phyloP scores from a whole-genome alignment of 306 rosid species.

The Prunus mira region DNA sequence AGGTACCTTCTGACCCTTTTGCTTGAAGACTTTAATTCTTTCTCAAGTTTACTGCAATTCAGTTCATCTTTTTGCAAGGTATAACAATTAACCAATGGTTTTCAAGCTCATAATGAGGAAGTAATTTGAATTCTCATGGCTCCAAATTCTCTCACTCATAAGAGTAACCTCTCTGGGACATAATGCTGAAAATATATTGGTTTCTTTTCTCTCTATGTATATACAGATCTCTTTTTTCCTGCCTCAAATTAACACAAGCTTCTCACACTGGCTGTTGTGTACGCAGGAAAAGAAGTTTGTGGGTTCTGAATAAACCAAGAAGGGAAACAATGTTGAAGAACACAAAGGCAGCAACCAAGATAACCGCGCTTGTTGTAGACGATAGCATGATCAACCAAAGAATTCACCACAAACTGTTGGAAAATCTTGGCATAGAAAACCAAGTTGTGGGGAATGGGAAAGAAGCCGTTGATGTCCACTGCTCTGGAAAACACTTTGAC shows the following conservation, averaged over 20 bases:
- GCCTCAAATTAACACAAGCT: not conserved
- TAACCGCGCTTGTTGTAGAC: conserved; percentile 77
- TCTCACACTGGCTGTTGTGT: not conserved
- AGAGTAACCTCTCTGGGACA: not conserved
- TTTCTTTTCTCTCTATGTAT: not conserved
- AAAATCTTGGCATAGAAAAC: conserved; percentile 44
- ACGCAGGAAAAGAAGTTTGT: not conserved
- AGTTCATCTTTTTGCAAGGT: not conserved
- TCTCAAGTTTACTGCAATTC: not conserved
- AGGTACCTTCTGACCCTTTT: conserved; percentile 1
- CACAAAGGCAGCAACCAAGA: conserved; percentile 5
- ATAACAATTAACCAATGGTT: too few relatives aligned
- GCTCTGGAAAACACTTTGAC: conserved; percentile 52
- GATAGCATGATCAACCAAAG: conserved; percentile 41
- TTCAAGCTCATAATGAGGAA: not conserved
- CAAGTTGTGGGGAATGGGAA: conserved; percentile 61
- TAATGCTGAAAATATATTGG: not conserved
- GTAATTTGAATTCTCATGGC: not conserved
- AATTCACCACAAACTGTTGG: conserved; percentile 51
- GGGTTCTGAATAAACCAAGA: not conserved
- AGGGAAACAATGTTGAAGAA: conserved; percentile 10
- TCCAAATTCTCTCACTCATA: not conserved
- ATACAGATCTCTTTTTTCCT: not conserved
- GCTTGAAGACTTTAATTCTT: not conserved
- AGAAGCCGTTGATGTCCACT: conserved; percentile 71